A percentile compares a stretch with the other conserved stretches of the same genome.
Conservation (phyloP, 208 protist species). For the Trypanosoma grayi region DNA sequence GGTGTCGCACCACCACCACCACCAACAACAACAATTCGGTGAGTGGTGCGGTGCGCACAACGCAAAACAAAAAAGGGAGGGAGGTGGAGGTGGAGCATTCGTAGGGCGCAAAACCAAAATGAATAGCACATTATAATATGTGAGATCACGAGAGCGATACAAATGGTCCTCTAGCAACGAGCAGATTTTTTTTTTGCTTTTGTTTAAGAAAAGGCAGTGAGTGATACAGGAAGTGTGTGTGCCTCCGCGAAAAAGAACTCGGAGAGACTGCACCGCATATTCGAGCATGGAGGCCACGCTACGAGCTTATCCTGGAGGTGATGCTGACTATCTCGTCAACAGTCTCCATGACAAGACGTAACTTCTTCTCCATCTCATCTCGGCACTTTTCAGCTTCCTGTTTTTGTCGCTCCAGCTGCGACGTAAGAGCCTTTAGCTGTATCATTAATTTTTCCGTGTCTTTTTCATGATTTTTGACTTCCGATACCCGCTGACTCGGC, state of each 20-base stretch:
- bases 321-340: constrained; percentile 29
- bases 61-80: background rate
- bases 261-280: no score
- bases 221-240: background rate
- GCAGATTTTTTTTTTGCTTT: no score
- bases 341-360: constrained; percentile 38
- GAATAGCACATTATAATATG: no score
- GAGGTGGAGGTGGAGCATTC: background rate
- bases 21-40: no score
- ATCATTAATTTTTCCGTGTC: constrained; percentile 3
- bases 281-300: background rate
- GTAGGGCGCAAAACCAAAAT: no score
- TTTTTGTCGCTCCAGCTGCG: constrained; percentile 20
- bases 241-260: constrained; percentile 1
- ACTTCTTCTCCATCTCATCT: constrained; percentile 36
- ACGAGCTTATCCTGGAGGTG: background rate
- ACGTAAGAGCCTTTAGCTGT: constrained; percentile 1
- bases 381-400: constrained; percentile 31
- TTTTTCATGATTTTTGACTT: constrained; percentile 9
- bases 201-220: background rate
- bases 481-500: no score
- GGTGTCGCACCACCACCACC: no score
- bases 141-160: constrained; percentile 3
- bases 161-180: background rate
- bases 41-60: no score